Conservation (phyloP, 2,329 filamentous ascomycete genomes). For the Phyllosticta citriasiana region DNA sequence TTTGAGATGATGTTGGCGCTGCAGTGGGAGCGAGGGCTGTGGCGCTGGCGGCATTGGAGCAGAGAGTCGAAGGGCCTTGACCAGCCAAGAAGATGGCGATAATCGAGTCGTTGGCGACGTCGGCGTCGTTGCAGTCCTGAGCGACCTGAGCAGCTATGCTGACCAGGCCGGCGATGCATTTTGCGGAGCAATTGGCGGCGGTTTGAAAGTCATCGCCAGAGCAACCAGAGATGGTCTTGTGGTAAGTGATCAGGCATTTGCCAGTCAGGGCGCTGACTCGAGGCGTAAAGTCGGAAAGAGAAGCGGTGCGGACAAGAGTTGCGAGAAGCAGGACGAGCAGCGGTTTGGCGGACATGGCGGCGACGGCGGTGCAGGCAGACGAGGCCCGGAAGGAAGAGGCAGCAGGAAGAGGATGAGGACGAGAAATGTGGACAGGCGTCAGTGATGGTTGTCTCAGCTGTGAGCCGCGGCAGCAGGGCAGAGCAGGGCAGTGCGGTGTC, state of each 20-base stretch:
- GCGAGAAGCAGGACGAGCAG: slow-evolving; percentile 13
- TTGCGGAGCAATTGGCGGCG: slow-evolving; percentile 20
- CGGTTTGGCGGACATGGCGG: not conserved
- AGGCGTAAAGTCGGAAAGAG: slow-evolving; percentile 36
- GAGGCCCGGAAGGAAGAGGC: not conserved
- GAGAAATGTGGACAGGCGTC: slow-evolving; percentile 1
- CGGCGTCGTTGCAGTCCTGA: slow-evolving; percentile 23
- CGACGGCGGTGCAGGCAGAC: not conserved
- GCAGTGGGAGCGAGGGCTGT: slow-evolving; percentile 10
- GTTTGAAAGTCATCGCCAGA: slow-evolving; percentile 21
- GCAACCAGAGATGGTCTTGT: slow-evolving; percentile 31
- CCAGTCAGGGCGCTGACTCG: slow-evolving; percentile 30
- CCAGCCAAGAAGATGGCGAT: slow-evolving; percentile 33
- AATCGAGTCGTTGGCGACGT: slow-evolving; percentile 29
- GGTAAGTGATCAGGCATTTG: slow-evolving; percentile 33
- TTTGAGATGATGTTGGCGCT: slow-evolving; percentile 4
- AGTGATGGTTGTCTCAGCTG: not conserved
- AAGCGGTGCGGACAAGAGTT: slow-evolving; percentile 25
- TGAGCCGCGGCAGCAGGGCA: not conserved
- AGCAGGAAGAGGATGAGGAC: slow-evolving; percentile 1
- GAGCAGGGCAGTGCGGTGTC: not conserved
- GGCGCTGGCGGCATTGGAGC: slow-evolving; percentile 23
- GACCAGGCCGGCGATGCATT: slow-evolving; percentile 32
- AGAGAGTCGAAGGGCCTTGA: slow-evolving; percentile 29
- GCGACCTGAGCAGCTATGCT: slow-evolving; percentile 25